These are phyloP conservation scores for Erysimum pusillum DNA, from an alignment of 441 rosid species.

Conservation along the genomic window DNA sequence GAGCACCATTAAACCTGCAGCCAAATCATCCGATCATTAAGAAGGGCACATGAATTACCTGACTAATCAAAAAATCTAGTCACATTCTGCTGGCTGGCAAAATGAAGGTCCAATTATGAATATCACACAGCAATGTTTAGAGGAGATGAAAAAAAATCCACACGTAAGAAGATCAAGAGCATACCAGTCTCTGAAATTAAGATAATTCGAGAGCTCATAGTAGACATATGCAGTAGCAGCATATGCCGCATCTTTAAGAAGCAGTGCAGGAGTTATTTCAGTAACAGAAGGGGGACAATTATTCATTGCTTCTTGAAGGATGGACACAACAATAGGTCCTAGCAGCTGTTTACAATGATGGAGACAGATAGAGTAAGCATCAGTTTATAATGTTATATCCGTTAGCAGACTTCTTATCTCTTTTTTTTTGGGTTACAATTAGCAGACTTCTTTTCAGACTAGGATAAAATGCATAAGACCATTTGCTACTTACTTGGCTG, in stretches of 20 bases:
- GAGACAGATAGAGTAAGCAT: conserved; percentile 45
- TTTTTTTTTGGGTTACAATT: conserved; percentile 6
- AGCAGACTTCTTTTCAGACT: conserved; percentile 20
- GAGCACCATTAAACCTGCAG: conserved; percentile 95
- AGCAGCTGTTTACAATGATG: conserved; percentile 62
- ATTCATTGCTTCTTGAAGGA: conserved; percentile 96
- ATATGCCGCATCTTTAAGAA: conserved; percentile 97
- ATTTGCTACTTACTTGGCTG: conserved; percentile 83
- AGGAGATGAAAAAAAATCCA: conserved; percentile 14
- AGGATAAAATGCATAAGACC: conserved; percentile 36
- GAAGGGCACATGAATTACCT: conserved; percentile 13
- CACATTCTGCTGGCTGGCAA: conserved; percentile 29
- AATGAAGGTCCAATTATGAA: conserved; percentile 6
- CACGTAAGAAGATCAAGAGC: conserved; percentile 34
- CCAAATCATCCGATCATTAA: conserved; percentile 30
- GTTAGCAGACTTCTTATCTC: conserved; percentile 20
- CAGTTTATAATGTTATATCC: conserved; percentile 35
- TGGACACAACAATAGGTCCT: conserved; percentile 93
- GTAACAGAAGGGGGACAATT: conserved; percentile 83
- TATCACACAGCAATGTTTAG: conserved; percentile 8
- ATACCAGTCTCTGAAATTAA: conserved; percentile 96
- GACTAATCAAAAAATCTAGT: background rate
- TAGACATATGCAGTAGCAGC: conserved; percentile 99
- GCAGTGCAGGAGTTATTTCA: conserved; percentile 87
- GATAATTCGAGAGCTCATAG: conserved; percentile 97